Percentiles rank a stretch among this genome's conserved stretches.
Conservation (phyloP, 2,329 filamentous ascomycete species). For the Pseudocercospora crystallina region DNA sequence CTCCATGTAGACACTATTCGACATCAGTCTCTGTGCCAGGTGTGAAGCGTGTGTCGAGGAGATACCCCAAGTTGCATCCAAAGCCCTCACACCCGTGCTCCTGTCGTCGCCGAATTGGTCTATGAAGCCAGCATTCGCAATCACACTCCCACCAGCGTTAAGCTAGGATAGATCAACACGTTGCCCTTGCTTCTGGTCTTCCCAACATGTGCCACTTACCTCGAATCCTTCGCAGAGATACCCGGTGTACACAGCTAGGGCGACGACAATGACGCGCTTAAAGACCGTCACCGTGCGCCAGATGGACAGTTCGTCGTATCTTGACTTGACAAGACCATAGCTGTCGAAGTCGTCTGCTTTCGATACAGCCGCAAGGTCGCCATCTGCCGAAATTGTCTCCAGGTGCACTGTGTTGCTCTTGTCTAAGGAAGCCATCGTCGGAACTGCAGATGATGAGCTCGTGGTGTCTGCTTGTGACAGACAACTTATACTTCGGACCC, state of each 20-base stretch:
- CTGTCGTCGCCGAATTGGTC: slow-evolving; percentile 6
- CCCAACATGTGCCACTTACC: not conserved
- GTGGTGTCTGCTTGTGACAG: no score
- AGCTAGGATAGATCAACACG: not conserved
- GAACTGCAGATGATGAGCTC: not conserved
- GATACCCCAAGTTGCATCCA: slow-evolving; percentile 7
- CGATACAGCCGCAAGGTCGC: not conserved
- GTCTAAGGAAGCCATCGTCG: not conserved
- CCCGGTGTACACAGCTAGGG: slow-evolving; percentile 5
- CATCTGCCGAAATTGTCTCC: not conserved
- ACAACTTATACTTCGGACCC: no score
- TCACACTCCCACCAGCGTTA: slow-evolving; percentile 1
- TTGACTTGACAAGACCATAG: slow-evolving; percentile 6
- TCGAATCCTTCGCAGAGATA: slow-evolving; percentile 9
- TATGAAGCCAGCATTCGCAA: slow-evolving; percentile 8
- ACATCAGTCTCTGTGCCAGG: not conserved
- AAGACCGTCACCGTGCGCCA: slow-evolving; percentile 3
- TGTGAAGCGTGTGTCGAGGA: not conserved
- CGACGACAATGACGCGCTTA: slow-evolving; percentile 1
- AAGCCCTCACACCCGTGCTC: slow-evolving; percentile 1
- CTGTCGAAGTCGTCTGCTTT: not conserved
- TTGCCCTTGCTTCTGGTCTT: no score
- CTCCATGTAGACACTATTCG: slow-evolving; percentile 5
- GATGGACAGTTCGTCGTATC: slow-evolving; percentile 10
- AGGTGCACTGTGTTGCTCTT: not conserved